Conservation (phyloP, 106 monocot genomes). For the Platanthera guangdongensis region DNA sequence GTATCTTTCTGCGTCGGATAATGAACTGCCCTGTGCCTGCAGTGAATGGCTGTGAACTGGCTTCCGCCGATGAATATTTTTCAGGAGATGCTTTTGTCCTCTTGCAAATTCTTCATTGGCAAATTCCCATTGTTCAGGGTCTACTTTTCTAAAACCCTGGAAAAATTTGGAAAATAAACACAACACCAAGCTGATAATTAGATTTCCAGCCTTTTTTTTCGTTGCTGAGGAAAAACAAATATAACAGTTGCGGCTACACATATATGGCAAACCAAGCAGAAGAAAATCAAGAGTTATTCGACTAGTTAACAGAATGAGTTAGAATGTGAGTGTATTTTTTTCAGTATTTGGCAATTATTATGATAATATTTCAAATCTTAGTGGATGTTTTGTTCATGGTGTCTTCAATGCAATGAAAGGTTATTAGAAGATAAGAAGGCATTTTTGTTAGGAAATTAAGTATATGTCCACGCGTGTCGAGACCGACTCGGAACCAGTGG, state of each 20-base stretch:
- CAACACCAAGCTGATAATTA: conserved; percentile 3
- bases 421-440: no score
- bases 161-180: conserved; percentile 6
- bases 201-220: neutral
- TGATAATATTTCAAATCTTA: neutral
- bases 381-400: no score
- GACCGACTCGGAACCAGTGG: no score
- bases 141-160: conserved; percentile 65
- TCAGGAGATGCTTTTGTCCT: conserved; percentile 43
- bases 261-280: neutral
- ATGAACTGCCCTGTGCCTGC: conserved; percentile 16
- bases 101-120: conserved; percentile 63
- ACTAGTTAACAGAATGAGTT: neutral
- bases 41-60: conserved; percentile 61
- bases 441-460: no score
- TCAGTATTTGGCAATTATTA: neutral
- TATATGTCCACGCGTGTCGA: no score
- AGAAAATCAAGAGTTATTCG: neutral
- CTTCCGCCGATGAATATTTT: conserved; percentile 62
- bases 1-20: conserved; percentile 42
- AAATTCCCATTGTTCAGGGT: conserved; percentile 76
- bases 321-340: neutral
- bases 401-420: no score
- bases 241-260: neutral
- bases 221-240: neutral